phyloP scores from a whole-genome alignment of 2,329 filamentous ascomycete species.

The Colletotrichum lini region DNA sequence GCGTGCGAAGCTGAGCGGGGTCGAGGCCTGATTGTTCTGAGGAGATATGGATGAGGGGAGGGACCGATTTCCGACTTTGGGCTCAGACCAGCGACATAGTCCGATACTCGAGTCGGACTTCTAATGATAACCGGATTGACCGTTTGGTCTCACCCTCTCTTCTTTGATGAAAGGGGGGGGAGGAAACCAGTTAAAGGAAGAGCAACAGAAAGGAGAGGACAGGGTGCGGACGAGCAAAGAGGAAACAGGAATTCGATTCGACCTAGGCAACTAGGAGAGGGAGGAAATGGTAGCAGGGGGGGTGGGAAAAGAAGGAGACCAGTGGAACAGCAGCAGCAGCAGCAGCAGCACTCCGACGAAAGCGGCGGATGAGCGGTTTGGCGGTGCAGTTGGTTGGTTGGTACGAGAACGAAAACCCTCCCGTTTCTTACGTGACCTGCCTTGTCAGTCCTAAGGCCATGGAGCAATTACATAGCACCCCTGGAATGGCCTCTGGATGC shows the following conservation, averaged over 20 bases:
- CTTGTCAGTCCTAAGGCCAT: conserved; percentile 19
- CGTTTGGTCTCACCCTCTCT: not conserved
- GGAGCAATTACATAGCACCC: conserved; percentile 1
- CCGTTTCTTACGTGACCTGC: conserved; percentile 15
- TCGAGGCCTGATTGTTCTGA: conserved; percentile 19
- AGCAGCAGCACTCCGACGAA: not conserved
- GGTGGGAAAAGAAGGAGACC: conserved; percentile 5
- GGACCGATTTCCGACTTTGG: not conserved
- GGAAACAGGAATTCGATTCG: not conserved
- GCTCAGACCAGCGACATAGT: conserved; percentile 4
- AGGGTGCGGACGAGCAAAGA: conserved; percentile 26
- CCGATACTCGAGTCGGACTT: not conserved
- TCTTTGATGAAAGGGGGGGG: not conserved
- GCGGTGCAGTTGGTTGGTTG: not conserved
- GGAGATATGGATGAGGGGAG: conserved; percentile 18
- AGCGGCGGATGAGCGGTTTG: not conserved
- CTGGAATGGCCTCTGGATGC: not conserved
- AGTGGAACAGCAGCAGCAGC: not conserved
- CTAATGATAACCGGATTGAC: not conserved
- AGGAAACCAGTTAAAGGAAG: not conserved
- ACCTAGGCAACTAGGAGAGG: conserved; percentile 3
- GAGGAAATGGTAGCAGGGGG: not conserved
- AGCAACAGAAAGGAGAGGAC: not conserved
- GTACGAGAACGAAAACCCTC: not conserved
- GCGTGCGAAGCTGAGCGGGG: conserved; percentile 33